Base-by-base conservation (phyloP, 495 filamentous ascomycete species). In the Xylaria acuta region DNA sequence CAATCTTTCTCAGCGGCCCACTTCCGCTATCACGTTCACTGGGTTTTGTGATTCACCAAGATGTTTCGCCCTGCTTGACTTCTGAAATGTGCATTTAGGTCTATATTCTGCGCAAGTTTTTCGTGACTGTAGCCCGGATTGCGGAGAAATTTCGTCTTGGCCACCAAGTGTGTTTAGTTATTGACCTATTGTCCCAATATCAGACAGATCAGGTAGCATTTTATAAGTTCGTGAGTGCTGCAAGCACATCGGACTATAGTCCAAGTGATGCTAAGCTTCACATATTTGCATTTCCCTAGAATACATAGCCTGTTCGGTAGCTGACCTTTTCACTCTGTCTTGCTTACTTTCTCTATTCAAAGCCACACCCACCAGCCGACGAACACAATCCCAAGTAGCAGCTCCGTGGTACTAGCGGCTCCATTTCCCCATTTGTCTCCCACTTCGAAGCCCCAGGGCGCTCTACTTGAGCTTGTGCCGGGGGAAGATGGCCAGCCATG, bases 1-100 rank as follows among this genome's bases (percentile, higher is more conserved):
- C 77, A 78, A 77, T 77, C 67, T 34, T 75, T 78, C 76, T 78
- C 76, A 76, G 22, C 25, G 72, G 71, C 73, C 72, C 74, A 75
- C 64, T 66, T 53, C 41, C 54, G 7, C 30, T 27, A 34, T 67
- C 32, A 38, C 45, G 6, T 40, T 54, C 36, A 38, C 64, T 14
- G 32, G 32, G 30, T 36, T 40, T 12, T 18, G 41, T 1, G 25
- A 25, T 22, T 22, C 63, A 30, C 63, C 7, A 6, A 9, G 25
- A 34, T 43, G 14, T 51, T 40, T 51, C 43, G 27, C 30, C 30
- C 27, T 5, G 12, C 64, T 53, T 66, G 45, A 45, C 64, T 36
- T 53, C 12, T 14, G 43, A 51, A 38, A 11, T 51, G 45, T 32
- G 64, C 30, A 12, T 66, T 34, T 53, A 22, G 27, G 16, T 38